Conservation (phyloP, 108 stramenopile species). For the Cyclotella atomus region DNA sequence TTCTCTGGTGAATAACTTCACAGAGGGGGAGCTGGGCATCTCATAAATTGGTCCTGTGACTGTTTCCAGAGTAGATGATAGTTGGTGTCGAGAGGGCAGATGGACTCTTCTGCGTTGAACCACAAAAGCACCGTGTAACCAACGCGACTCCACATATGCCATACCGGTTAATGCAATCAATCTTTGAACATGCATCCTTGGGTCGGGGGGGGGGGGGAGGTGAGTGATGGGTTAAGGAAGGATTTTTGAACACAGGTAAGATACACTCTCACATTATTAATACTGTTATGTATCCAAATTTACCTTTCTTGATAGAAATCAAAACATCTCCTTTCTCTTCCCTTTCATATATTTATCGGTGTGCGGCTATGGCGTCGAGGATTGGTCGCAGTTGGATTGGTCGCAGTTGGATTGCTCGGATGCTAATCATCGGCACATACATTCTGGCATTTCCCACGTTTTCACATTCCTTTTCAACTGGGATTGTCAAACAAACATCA, state of each 20-base stretch:
- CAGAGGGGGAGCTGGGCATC: slow-evolving; percentile 32
- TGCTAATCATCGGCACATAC: neutral
- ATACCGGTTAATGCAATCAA: neutral
- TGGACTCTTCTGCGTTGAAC: slow-evolving; percentile 3
- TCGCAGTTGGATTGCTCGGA: no score
- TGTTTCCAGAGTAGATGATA: neutral
- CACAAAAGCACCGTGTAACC: neutral
- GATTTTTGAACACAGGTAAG: no score
- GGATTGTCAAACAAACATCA: neutral
- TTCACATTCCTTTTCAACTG: neutral
- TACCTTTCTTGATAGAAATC: no score
- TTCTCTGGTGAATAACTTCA: slow-evolving; percentile 81
- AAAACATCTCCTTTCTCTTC: no score
- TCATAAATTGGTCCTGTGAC: slow-evolving; percentile 75
- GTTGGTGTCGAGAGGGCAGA: neutral
- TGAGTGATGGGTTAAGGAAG: neutral
- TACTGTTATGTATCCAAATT: no score
- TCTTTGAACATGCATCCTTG: neutral
- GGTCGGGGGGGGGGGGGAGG: no score
- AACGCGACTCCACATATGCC: neutral
- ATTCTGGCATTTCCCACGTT: neutral
- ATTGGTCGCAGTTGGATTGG: no score
- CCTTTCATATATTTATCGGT: no score
- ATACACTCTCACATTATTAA: no score
- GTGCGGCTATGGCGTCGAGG: no score